Base-by-base conservation (phyloP, 176 grass and related monocot species). In the Carex scoparia region DNA sequence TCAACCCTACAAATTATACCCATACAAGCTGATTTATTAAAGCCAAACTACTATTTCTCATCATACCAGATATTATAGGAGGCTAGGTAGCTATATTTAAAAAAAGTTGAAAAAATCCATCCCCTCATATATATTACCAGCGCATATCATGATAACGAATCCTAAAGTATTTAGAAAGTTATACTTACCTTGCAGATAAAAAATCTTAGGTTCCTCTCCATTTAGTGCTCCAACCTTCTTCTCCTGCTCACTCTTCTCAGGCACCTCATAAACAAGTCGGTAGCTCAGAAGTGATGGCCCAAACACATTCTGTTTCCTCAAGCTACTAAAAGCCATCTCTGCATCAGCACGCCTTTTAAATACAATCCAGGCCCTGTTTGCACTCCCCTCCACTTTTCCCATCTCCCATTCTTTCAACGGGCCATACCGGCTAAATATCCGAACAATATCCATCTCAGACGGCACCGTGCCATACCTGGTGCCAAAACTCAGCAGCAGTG, bases 261-360 rank as follows among this genome's bases (percentile, higher is more conserved):
- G 59, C 10, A 56, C 59, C 87, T 93, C 88, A 88, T 89, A 88
- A 77, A 88, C 86, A 84, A 99, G 93, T 59, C 91, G 89, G 80
- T 91, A 99, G 68, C 96, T 99, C 42, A 92, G 80, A 80, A 99
- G 96, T 2, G 85, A 90, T 64, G 93, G 91, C 79, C 96, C 96
- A 90, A 99, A 92, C 31, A 89, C 88, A 66, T 86, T 80, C 82
- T 87, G 91, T 80, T 92, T 99, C 81, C 93, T 89, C 82, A 89
- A 90, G 73, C 15, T 86, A 86, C 81, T 90, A 72, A 99, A 99
- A 88, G 93, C 93, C 64, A 85, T 99, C 85, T 99, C 96, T 84
- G 96, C 96, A 91, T 99, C 96, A 80, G 84, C 85, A 53, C 85
- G 90, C 54, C 91, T 92, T 85, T 95, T 99, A 80, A 99, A 99